These are phyloP conservation scores for Mrakia gelida DNA, from an alignment of 768 basidiomycete genomes.

Conservation along the genomic window DNA sequence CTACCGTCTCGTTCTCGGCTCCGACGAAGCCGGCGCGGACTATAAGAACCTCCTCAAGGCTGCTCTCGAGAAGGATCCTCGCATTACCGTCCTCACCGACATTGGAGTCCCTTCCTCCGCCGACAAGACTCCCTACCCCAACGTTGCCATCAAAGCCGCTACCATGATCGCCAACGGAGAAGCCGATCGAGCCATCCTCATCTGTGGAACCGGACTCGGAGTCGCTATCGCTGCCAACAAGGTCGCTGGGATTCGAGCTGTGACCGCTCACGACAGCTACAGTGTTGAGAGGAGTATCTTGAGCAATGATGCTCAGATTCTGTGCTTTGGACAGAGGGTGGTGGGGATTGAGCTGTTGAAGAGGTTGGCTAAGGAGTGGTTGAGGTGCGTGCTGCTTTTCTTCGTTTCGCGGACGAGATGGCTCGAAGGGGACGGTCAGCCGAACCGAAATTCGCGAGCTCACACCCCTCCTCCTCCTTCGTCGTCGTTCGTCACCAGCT, in stretches of 20 bases:
- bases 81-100: conserved; percentile 33
- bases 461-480: background rate
- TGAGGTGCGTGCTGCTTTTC: conserved; percentile 26
- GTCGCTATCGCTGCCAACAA: conserved; percentile 43
- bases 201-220: conserved; percentile 45
- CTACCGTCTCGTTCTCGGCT: conserved; percentile 38
- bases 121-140: conserved; percentile 42
- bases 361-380: conserved; percentile 41
- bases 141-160: conserved; percentile 42
- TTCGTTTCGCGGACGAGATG: background rate
- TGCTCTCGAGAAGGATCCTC: conserved; percentile 37
- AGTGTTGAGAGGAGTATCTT: conserved; percentile 44
- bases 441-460: background rate
- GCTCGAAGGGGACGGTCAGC: background rate
- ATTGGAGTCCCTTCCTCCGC: conserved; percentile 30
- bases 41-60: conserved; percentile 39
- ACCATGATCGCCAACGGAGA: conserved; percentile 39
- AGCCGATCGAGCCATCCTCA: conserved; percentile 42
- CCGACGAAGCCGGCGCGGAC: conserved; percentile 41
- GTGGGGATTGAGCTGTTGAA: conserved; percentile 41
- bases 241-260: conserved; percentile 41
- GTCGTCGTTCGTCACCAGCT: conserved; percentile 21
- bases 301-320: conserved; percentile 43
- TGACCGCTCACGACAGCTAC: conserved; percentile 42
- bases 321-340: conserved; percentile 43